phyloP scores from a whole-genome alignment of 176 grass and related monocot species.

The Triticum monococcum region DNA sequence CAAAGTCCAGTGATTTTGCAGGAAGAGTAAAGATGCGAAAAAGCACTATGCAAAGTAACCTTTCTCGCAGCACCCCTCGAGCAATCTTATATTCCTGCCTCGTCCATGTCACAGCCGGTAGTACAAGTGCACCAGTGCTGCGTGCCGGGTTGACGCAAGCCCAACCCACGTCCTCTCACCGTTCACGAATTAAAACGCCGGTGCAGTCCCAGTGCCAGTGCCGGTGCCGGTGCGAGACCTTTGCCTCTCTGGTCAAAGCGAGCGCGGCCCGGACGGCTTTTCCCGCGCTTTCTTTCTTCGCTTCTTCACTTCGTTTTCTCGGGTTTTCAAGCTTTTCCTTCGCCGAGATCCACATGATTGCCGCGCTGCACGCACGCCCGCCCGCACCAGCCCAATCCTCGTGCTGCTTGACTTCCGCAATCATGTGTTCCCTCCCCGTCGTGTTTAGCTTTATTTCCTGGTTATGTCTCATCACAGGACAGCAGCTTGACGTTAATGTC shows the following conservation, averaged over 20 bases:
- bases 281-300: neutral
- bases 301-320: neutral
- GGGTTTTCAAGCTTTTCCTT: neutral
- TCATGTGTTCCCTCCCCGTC: neutral
- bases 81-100: neutral
- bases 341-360: slow-evolving; percentile 24
- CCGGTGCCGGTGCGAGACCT: neutral
- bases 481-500: neutral
- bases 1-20: neutral
- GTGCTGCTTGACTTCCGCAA: neutral
- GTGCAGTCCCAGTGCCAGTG: neutral
- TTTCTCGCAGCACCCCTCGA: neutral
- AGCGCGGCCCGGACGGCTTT: neutral
- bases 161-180: neutral
- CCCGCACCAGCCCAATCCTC: neutral
- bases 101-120: neutral
- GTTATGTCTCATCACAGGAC: neutral
- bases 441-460: neutral
- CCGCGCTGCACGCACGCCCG: neutral
- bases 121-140: neutral
- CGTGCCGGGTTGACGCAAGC: neutral
- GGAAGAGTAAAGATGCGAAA: neutral
- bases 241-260: slow-evolving; percentile 26
- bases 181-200: neutral
- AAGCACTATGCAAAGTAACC: neutral